Conservation (phyloP, 805 yeast species). For the Metschnikowia arizonensis region DNA sequence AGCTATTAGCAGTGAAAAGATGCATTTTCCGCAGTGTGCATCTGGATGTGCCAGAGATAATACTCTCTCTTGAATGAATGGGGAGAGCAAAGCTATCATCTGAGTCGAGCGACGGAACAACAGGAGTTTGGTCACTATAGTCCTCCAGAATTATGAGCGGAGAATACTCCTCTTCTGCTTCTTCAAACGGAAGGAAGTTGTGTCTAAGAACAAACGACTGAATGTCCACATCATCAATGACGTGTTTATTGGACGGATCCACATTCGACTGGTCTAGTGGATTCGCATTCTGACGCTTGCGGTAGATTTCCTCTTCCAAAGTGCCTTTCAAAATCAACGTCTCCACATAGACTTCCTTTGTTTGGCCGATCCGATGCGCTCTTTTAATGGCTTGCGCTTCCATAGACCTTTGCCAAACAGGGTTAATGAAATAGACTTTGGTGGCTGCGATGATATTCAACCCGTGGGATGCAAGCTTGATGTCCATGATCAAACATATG, state of each 20-base stretch:
- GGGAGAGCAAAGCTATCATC: constrained; percentile 9
- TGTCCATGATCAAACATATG: constrained; percentile 59
- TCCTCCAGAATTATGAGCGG: constrained; percentile 21
- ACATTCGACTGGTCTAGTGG: constrained; percentile 12
- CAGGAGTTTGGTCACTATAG: constrained; percentile 9
- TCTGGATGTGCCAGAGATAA: not conserved
- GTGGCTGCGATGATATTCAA: constrained; percentile 65
- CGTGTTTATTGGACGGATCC: constrained; percentile 27
- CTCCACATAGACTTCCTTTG: constrained; percentile 61
- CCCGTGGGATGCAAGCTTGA: constrained; percentile 66
- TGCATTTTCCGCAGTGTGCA: constrained; percentile 25
- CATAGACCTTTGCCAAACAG: constrained; percentile 64
- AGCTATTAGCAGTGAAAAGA: constrained; percentile 29
- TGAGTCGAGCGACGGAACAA: not conserved
- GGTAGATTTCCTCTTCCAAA: constrained; percentile 65
- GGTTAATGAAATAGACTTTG: constrained; percentile 64
- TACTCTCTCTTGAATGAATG: constrained; percentile 22
- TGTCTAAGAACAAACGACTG: constrained; percentile 51
- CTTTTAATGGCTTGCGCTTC: constrained; percentile 78
- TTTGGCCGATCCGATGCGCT: constrained; percentile 74
- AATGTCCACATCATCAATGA: constrained; percentile 59
- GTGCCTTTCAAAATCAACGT: constrained; percentile 60
- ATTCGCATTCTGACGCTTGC: constrained; percentile 23
- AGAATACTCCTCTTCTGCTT: constrained; percentile 33
- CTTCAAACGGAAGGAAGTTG: constrained; percentile 38